Conservation (phyloP, 306 rosid genomes). For the Rubus idaeus region DNA sequence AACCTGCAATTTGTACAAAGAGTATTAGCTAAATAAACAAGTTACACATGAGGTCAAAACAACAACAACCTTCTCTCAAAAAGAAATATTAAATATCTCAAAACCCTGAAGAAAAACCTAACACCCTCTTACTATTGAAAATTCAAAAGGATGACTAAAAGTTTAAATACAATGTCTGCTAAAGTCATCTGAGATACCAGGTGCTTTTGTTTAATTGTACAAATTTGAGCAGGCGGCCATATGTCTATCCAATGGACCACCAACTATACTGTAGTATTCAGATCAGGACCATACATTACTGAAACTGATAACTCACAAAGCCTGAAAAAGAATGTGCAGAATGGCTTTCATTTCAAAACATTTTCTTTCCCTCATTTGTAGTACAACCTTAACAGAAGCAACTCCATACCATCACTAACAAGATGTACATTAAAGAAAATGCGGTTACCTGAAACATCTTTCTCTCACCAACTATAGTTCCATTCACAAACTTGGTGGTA, state of each 20-base stretch:
- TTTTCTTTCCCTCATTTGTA: too few species aligned
- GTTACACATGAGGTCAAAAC: not conserved
- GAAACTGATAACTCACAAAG: not conserved
- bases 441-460: conserved; percentile 81
- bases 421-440: not conserved
- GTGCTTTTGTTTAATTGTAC: not conserved
- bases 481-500: conserved; percentile 90
- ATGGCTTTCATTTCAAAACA: not conserved
- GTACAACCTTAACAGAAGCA: not conserved
- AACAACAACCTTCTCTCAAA: not conserved
- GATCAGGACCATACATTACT: not conserved
- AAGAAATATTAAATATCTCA: not conserved
- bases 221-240: not conserved
- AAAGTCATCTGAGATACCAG: not conserved
- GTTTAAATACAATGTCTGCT: not conserved
- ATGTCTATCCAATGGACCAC: not conserved
- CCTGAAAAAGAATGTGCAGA: not conserved
- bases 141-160: not conserved
- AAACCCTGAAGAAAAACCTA: not conserved
- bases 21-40: conserved; percentile 20
- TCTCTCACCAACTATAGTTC: conserved; percentile 77
- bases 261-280: not conserved
- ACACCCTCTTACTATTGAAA: not conserved
- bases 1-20: conserved; percentile 52
- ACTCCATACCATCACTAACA: too few species aligned